Evolutionary conservation across 108 stramenopile species (phyloP).

Genomic region (Craspedostauros australis): DNA sequence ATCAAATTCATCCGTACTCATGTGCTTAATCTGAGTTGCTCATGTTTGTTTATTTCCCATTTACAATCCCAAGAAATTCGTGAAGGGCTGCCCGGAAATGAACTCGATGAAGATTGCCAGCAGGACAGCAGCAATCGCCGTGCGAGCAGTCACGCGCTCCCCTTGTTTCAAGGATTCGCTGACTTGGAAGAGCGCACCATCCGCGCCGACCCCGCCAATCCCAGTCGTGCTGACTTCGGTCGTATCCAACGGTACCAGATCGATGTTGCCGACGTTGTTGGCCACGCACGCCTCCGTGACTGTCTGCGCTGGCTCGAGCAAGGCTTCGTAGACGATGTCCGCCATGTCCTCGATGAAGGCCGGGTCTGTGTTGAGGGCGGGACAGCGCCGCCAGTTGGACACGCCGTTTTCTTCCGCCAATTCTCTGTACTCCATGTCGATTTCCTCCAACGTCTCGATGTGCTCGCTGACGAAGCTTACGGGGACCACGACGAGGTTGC

Average conservation of each 20-base stretch:
- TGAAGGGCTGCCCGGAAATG: slow-evolving; percentile 11
- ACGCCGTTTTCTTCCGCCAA: slow-evolving; percentile 93
- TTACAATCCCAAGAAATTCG: slow-evolving; percentile 11
- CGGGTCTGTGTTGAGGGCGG: slow-evolving; percentile 92
- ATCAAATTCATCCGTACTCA: too few species aligned
- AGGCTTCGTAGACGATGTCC: slow-evolving; percentile 87
- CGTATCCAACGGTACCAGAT: slow-evolving; percentile 47
- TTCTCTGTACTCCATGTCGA: slow-evolving; percentile 99
- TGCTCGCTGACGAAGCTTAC: slow-evolving; percentile 98
- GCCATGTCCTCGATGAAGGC: slow-evolving; percentile 95
- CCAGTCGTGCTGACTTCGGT: slow-evolving; percentile 55
- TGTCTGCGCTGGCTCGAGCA: slow-evolving; percentile 64
- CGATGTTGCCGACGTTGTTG: slow-evolving; percentile 73
- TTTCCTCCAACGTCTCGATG: slow-evolving; percentile 99
- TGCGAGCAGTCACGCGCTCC: slow-evolving; percentile 48
- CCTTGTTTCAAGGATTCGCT: slow-evolving; percentile 6
- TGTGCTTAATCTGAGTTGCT: too few species aligned
- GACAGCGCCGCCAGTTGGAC: slow-evolving; percentile 85
- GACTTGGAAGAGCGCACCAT: slow-evolving; percentile 31
- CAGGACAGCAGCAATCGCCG: slow-evolving; percentile 56
- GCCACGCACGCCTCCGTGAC: slow-evolving; percentile 85
- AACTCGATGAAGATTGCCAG: slow-evolving; percentile 40
- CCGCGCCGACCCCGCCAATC: slow-evolving; percentile 70
- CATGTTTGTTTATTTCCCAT: too few species aligned
- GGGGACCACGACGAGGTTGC: slow-evolving; percentile 95